A percentile compares a stretch with the other conserved stretches of the same genome.
Conservation (phyloP, 2,329 filamentous ascomycete species). For the Ceratocystis huliohia region DNA sequence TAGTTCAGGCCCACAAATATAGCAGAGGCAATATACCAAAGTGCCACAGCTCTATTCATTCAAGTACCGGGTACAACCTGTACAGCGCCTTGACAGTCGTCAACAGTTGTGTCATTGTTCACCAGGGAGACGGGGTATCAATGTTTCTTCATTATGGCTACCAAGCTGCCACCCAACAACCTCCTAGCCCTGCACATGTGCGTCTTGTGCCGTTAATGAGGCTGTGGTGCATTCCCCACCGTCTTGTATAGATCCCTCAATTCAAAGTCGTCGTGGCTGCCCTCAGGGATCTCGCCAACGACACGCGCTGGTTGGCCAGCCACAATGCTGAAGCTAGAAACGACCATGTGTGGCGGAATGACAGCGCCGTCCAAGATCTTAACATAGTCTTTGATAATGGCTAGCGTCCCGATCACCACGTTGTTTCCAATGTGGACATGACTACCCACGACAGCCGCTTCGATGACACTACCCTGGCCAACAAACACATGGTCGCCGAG, state of each 20-base stretch:
- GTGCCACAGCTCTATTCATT: no score
- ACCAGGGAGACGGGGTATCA: conserved; percentile 1
- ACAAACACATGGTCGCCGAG: conserved; percentile 93
- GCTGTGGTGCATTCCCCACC: conserved; percentile 44
- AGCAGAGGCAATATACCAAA: not conserved
- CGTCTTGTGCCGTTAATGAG: conserved; percentile 5
- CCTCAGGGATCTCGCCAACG: conserved; percentile 67
- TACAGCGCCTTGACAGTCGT: not conserved
- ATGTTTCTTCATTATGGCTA: not conserved
- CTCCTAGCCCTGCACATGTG: not conserved
- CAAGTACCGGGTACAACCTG: not conserved
- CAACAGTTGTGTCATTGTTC: not conserved
- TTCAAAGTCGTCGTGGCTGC: conserved; percentile 52
- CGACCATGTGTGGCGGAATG: conserved; percentile 76
- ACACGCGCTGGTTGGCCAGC: conserved; percentile 68
- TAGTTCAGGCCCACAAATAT: not conserved
- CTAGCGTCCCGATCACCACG: conserved; percentile 70
- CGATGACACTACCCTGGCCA: conserved; percentile 60
- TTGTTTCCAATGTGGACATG: conserved; percentile 75
- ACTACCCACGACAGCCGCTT: conserved; percentile 69
- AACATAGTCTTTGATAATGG: conserved; percentile 87
- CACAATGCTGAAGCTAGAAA: conserved; percentile 87
- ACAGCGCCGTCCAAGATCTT: conserved; percentile 75
- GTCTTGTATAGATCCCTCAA: conserved; percentile 51
- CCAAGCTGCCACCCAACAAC: not conserved